Conservation (phyloP, 371 early-diverging fungal species). For the Apophysomyces variabilis region DNA sequence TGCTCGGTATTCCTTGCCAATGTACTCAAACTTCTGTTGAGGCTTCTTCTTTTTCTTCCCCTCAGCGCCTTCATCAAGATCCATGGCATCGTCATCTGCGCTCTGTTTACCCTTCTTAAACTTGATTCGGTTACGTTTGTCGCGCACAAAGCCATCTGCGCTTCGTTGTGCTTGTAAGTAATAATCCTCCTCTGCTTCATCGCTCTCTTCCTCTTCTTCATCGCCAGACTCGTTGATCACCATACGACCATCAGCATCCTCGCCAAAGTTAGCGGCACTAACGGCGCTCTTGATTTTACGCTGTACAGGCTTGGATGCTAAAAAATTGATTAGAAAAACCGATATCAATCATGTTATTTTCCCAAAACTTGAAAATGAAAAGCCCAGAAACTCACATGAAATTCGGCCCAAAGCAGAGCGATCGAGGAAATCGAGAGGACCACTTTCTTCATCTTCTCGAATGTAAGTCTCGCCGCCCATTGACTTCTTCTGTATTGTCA, state of each 20-base stretch:
- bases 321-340: no score
- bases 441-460: constrained; percentile 75
- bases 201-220: constrained; percentile 48
- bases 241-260: constrained; percentile 78
- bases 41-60: constrained; percentile 27
- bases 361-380: no score
- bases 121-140: constrained; percentile 83
- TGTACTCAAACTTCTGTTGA: constrained; percentile 34
- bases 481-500: constrained; percentile 16
- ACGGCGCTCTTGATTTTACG: constrained; percentile 55
- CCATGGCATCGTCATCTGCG: constrained; percentile 50
- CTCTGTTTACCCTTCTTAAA: constrained; percentile 75
- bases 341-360: no score
- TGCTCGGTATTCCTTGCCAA: constrained; percentile 66
- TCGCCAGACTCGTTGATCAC: constrained; percentile 74
- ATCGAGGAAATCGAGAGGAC: constrained; percentile 93
- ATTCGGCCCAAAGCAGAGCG: constrained; percentile 82
- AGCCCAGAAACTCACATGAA: constrained; percentile 36
- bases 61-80: constrained; percentile 61
- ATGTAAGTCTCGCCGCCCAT: constrained; percentile 62
- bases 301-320: constrained; percentile 45
- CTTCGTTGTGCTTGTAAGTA: constrained; percentile 82
- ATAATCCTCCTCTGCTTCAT: constrained; percentile 71
- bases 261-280: constrained; percentile 55
- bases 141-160: constrained; percentile 86